phyloP scores from a whole-genome alignment of 2,329 filamentous ascomycete species.

The Penicillium sp. region DNA sequence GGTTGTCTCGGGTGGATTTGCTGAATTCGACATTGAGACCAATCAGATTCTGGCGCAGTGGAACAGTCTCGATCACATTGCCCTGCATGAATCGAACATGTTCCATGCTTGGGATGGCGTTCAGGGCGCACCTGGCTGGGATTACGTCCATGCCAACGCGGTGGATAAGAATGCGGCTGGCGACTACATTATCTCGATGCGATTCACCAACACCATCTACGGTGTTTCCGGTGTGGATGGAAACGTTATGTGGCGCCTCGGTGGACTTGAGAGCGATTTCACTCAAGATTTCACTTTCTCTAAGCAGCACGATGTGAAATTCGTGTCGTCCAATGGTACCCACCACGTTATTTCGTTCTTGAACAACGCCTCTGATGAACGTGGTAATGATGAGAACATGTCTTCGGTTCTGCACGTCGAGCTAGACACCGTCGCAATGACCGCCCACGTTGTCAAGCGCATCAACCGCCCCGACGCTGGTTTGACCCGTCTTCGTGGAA shows the following conservation, averaged over 20 bases:
- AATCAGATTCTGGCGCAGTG: constrained; percentile 38
- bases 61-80: constrained; percentile 35
- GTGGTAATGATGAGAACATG: constrained; percentile 24
- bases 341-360: constrained; percentile 34
- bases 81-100: constrained; percentile 33
- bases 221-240: constrained; percentile 39
- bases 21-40: constrained; percentile 39
- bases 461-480: constrained; percentile 36
- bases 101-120: constrained; percentile 19
- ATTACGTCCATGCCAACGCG: constrained; percentile 42
- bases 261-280: constrained; percentile 35
- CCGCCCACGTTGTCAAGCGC: constrained; percentile 28
- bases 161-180: constrained; percentile 42
- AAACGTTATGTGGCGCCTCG: constrained; percentile 41
- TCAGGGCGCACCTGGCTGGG: constrained; percentile 27
- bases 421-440: constrained; percentile 32
- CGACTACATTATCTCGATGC: constrained; percentile 42
- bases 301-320: constrained; percentile 40
- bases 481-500: constrained; percentile 38
- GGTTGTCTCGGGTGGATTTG: constrained; percentile 36
- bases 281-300: constrained; percentile 36
- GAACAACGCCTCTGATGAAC: constrained; percentile 38
- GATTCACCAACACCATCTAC: constrained; percentile 41
- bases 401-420: constrained; percentile 34
- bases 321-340: constrained; percentile 30